phyloP scores from a whole-genome alignment of 2,329 filamentous ascomycete genomes.

The Penicillium sp. region DNA sequence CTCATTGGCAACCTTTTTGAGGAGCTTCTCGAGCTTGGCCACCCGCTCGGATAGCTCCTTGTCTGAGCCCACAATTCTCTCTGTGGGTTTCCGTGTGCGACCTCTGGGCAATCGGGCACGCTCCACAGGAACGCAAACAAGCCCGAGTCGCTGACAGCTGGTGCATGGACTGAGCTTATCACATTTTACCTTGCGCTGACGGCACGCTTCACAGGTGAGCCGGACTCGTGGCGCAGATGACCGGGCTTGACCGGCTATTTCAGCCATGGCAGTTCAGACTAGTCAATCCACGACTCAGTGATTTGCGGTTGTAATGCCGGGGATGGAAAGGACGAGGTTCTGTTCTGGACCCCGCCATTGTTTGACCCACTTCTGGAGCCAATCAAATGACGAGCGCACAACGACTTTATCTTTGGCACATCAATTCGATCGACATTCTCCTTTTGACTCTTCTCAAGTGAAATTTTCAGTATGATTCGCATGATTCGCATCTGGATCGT shows the following conservation, averaged over 20 bases:
- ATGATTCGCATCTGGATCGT: too few species aligned
- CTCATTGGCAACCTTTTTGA: slow-evolving; percentile 18
- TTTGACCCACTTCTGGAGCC: neutral
- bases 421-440: too few species aligned
- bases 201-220: slow-evolving; percentile 35
- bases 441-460: too few species aligned
- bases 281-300: neutral
- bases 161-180: slow-evolving; percentile 36
- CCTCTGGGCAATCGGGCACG: slow-evolving; percentile 36
- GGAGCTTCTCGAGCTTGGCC: slow-evolving; percentile 26
- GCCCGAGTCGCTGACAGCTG: slow-evolving; percentile 29
- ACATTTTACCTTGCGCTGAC: slow-evolving; percentile 37
- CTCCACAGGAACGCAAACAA: slow-evolving; percentile 33
- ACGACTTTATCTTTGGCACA: too few species aligned
- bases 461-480: too few species aligned
- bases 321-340: neutral
- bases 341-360: neutral
- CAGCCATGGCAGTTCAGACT: neutral
- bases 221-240: slow-evolving; percentile 24
- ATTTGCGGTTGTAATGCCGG: neutral
- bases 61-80: slow-evolving; percentile 13
- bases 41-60: slow-evolving; percentile 26
- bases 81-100: slow-evolving; percentile 23
- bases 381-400: neutral
- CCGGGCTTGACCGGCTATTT: slow-evolving; percentile 4